Conservation (phyloP, 202 grass and related monocot genomes). For the Eragrostis tef region DNA sequence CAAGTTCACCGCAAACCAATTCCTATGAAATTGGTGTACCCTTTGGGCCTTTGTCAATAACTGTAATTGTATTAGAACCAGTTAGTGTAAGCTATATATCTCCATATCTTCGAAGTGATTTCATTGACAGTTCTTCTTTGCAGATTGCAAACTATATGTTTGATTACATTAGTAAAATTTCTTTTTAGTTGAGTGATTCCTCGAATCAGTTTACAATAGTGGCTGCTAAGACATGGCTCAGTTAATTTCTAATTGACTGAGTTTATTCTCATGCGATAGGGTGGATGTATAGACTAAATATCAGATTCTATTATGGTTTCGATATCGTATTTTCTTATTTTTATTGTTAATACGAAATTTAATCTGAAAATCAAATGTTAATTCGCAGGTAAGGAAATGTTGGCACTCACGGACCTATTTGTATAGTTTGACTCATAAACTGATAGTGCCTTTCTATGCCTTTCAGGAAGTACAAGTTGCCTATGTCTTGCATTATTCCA, state of each 20-base stretch:
- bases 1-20: neutral
- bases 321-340: neutral
- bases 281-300: neutral
- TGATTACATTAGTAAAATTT: neutral
- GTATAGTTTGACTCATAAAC: constrained; percentile 26
- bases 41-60: neutral
- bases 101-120: neutral
- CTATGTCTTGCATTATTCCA: constrained; percentile 80
- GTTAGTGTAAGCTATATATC: neutral
- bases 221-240: neutral
- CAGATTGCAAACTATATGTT: neutral
- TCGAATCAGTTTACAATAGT: constrained; percentile 1
- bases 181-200: neutral
- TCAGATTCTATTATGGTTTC: neutral
- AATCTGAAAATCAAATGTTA: neutral
- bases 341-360: constrained; percentile 21
- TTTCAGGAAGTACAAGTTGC: constrained; percentile 84
- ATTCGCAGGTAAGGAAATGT: constrained; percentile 15
- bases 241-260: constrained; percentile 6
- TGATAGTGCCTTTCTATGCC: constrained; percentile 22
- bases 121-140: neutral
- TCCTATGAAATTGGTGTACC: neutral
- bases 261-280: neutral
- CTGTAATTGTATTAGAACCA: neutral
- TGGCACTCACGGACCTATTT: constrained; percentile 34